Conservation (phyloP, 2,329 filamentous ascomycete species). For the Paecilomyces dactylethromorphus region DNA sequence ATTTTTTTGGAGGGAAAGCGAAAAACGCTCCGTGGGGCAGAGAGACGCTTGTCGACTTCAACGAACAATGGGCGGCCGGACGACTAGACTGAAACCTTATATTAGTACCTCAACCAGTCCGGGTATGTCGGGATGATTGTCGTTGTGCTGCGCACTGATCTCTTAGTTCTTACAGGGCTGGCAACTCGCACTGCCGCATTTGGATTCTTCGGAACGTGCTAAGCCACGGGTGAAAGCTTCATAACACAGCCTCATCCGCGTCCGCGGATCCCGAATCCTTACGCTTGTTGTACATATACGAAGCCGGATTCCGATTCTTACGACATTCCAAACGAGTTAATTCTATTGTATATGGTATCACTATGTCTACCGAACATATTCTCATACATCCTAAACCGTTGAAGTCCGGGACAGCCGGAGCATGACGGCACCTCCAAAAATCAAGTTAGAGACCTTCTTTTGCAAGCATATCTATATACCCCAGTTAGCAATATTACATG, state of each 20-base stretch:
- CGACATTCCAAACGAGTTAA: background rate
- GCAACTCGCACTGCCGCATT: background rate
- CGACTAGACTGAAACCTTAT: background rate
- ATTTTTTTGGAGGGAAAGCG: background rate
- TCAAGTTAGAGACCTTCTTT: constrained; percentile 50
- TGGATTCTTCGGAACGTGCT: background rate
- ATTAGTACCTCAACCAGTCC: background rate
- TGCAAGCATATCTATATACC: constrained; percentile 55
- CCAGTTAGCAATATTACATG: background rate
- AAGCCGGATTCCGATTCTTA: no score
- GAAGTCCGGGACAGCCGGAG: background rate
- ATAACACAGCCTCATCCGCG: constrained; percentile 1
- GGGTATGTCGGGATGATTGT: background rate
- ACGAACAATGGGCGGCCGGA: background rate
- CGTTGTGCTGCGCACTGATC: background rate
- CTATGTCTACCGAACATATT: background rate
- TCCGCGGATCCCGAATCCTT: background rate
- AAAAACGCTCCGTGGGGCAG: background rate
- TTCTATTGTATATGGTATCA: background rate
- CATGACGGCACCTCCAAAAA: background rate
- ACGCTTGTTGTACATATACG: no score
- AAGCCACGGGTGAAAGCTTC: background rate
- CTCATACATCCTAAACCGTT: background rate
- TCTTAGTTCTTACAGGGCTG: background rate
- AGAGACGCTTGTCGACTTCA: background rate